phyloP scores from a whole-genome alignment of 106 monocot species.

The Iris macrosiphon region DNA sequence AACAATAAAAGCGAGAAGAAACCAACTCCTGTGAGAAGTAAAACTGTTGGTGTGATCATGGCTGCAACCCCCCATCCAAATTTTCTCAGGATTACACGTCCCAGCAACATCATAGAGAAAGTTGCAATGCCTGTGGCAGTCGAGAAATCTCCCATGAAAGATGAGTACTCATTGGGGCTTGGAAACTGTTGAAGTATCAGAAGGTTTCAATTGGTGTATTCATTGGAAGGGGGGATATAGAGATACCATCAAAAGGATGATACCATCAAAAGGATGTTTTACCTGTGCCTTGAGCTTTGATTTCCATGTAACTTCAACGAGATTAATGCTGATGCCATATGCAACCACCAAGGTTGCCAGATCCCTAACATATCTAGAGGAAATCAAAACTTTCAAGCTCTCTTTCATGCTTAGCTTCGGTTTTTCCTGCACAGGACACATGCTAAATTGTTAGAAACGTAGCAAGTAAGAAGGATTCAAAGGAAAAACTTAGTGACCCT shows the following conservation, averaged over 20 bases:
- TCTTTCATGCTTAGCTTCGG: conserved; percentile 88
- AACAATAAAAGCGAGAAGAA: conserved; percentile 94
- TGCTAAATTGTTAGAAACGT: not conserved
- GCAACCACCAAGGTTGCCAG: conserved; percentile 96
- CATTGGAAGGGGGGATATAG: too few species aligned
- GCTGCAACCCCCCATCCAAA: conserved; percentile 99
- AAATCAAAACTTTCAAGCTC: conserved; percentile 84
- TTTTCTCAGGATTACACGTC: conserved; percentile 82
- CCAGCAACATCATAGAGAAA: conserved; percentile 94
- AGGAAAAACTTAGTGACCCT: not conserved
- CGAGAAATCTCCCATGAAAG: conserved; percentile 99
- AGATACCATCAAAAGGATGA: too few species aligned
- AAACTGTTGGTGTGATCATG: conserved; percentile 88
- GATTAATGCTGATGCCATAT: conserved; percentile 97
- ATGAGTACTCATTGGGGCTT: conserved; percentile 94
- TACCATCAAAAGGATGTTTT: conserved; percentile 5
- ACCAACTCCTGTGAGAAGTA: conserved; percentile 89
- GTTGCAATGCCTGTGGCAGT: conserved; percentile 89
- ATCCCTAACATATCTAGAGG: conserved; percentile 90
- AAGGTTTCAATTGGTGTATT: too few species aligned
- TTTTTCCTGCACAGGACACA: conserved; percentile 68
- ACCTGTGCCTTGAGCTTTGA: conserved; percentile 99
- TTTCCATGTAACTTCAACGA: conserved; percentile 99
- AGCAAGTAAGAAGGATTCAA: not conserved
- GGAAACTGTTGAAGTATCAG: conserved; percentile 81